Base-by-base conservation (phyloP, 768 basidiomycete genomes). In the Clathrus columnatus region DNA sequence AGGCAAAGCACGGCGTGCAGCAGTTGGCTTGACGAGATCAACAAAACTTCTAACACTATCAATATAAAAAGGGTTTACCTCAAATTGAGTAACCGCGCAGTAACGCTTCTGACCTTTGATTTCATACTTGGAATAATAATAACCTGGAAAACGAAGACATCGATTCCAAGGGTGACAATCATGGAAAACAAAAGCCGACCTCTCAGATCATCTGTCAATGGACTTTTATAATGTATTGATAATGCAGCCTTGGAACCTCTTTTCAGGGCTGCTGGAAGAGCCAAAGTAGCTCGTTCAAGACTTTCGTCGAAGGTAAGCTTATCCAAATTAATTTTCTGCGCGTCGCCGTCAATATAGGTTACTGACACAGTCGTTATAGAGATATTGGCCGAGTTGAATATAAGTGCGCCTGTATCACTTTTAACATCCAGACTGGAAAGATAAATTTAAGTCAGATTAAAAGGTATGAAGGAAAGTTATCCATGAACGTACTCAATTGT, bases 71-170 rank as follows among this genome's bases (percentile, higher is more conserved):
- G 82, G 36, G 23, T 23, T 44, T 8, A 29, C 87, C 74, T 87
- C 91, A 61, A 93, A 95, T 70, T 98, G 94, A 30, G 95, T 96
- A 51, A 98, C 72, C 26, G 85, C 77, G 65, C 88, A 87, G 57
- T 78, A 73, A 63, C 80, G 79, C 61, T 78, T 80, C 60, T 81
- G 76, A 28, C 83, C 84, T 48, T 82, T 77, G 42, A 78, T 67
- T 64, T 85, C 79, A 66, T 76, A 83, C 14, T 76, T 69, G 24
- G 84, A 81, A 59, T 78, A 78, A 72, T 92, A 92, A 68, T 92
- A 91, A 18, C 64, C 24, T 64, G 63, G 60, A 65, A n/a, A n/a
- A n/a, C n/a, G n/a, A n/a, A n/a, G n/a, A n/a, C n/a, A 62, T 58
- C 59, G 64, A 48, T 50, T 2, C 60, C 58, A 36, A 57, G 20